Percentiles rank a stretch among this genome's conserved stretches.
These are phyloP conservation scores for Metarhizium brunneum DNA, from an alignment of 2,329 filamentous ascomycete genomes.

Conservation along the genomic window DNA sequence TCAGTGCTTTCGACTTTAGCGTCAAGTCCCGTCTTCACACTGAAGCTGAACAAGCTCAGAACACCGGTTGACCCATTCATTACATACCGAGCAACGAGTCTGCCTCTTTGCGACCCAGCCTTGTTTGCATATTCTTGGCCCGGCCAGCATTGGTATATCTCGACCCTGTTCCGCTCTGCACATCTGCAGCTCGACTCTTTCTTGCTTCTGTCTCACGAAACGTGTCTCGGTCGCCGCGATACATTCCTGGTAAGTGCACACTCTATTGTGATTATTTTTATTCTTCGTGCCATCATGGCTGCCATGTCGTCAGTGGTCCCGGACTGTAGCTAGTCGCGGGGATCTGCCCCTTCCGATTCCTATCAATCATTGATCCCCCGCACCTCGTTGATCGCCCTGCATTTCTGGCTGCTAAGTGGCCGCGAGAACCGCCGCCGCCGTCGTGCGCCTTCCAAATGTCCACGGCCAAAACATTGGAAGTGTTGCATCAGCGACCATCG, in stretches of 20 bases:
- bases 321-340: too few relatives aligned
- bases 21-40: too few relatives aligned
- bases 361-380: background rate
- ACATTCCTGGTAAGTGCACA: background rate
- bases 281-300: background rate
- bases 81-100: too few relatives aligned
- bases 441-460: background rate
- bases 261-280: background rate
- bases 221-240: background rate
- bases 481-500: background rate
- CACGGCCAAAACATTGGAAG: too few relatives aligned
- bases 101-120: too few relatives aligned
- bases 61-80: too few relatives aligned
- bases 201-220: background rate
- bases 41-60: too few relatives aligned
- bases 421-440: background rate
- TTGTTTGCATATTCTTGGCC: too few relatives aligned
- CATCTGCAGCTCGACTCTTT: too few relatives aligned
- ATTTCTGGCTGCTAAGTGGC: conserved; percentile 1
- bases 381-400: background rate
- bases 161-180: too few relatives aligned
- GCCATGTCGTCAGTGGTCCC: background rate
- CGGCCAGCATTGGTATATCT: too few relatives aligned
- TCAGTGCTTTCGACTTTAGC: too few relatives aligned
- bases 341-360: background rate